Evolutionary conservation across 2,329 filamentous ascomycete genomes (phyloP).

Genomic region (Rhinocladiella mackenziei): DNA sequence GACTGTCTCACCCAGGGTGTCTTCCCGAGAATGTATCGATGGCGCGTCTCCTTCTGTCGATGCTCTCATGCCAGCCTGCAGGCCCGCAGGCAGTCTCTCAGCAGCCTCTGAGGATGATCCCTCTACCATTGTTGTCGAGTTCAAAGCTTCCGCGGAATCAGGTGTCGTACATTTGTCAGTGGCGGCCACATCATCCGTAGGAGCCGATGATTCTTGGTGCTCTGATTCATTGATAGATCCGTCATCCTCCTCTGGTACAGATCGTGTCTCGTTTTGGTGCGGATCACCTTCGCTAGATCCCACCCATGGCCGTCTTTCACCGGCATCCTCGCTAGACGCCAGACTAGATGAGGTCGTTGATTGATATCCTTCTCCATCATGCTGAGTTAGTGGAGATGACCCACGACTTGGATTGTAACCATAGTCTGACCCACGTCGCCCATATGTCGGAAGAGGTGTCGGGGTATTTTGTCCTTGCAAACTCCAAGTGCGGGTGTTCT

Average conservation of each 20-base stretch:
- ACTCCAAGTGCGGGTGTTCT: constrained; percentile 25
- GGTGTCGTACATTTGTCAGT: neutral
- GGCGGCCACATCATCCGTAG: neutral
- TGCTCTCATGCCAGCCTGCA: no score
- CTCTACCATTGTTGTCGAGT: no score
- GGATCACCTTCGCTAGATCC: constrained; percentile 10
- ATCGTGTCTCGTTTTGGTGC: neutral
- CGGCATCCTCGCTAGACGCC: constrained; percentile 18
- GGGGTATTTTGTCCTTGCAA: constrained; percentile 16
- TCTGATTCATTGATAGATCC: neutral
- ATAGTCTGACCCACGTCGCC: constrained; percentile 25
- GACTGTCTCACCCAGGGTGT: no score
- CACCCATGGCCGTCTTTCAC: constrained; percentile 9
- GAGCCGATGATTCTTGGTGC: neutral
- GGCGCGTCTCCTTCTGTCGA: no score
- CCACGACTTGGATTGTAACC: constrained; percentile 17
- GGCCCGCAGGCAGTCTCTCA: no score
- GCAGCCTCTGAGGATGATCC: no score
- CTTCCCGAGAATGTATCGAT: no score
- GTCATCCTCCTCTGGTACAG: constrained; percentile 1
- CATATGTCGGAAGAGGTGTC: constrained; percentile 19
- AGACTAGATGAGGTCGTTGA: constrained; percentile 23
- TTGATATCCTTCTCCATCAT: constrained; percentile 11
- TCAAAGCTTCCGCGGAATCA: no score
- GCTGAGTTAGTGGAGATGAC: constrained; percentile 15